Base-by-base conservation (phyloP, 2,329 filamentous ascomycete genomes). In the Cylindrodendrum hubeiense region DNA sequence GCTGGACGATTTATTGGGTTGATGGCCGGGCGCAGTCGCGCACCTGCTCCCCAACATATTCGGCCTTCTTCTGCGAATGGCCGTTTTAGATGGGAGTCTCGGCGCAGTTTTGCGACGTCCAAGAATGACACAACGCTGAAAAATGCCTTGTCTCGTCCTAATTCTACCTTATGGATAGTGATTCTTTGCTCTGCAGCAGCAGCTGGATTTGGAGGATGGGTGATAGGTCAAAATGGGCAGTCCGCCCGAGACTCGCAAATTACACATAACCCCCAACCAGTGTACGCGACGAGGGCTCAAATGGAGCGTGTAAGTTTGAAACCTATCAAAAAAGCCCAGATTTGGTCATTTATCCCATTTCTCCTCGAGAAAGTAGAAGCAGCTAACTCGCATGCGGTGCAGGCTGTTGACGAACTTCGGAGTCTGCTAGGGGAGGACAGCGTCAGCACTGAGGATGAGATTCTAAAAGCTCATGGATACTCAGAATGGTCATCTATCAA, bases 401-500 rank as follows among this genome's bases (percentile, higher is more conserved):
- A 59, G 55, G 55, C 55, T 17, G n/a, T 51, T 13, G 43, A 41
- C 2, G 55, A 59, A 22, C 17, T 59, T 26, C 26, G 39, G 7
- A 10, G 30, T n/a, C n/a, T n/a, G 15, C 17, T 59, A 4, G 55
- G 55, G 7, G 46, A 50, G 41, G 56, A 60, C 19, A 15, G 4
- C 9, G 39, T 60, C 13, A 28, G 19, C n/a, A 44, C 21, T 13
- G 56, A 60, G 3, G 34, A 30, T 9, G 47, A 52, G 7, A 49
- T 50, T 24, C 10, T 60, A 9, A 15, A 43, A 8, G 56, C 46
- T 8, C 56, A 60, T n/a, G 56, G 56, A 5, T 52, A 60, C 26
- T 60, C 56, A 26, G 56, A 60, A 33, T 60, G 56, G 56, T 60
- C 56, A 6, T 44, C 10, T 6, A 30, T 39, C 34, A 60, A 60